Evolutionary conservation across 2,329 filamentous ascomycete species (phyloP).

Genomic region (Tolypocladium guangdongense): DNA sequence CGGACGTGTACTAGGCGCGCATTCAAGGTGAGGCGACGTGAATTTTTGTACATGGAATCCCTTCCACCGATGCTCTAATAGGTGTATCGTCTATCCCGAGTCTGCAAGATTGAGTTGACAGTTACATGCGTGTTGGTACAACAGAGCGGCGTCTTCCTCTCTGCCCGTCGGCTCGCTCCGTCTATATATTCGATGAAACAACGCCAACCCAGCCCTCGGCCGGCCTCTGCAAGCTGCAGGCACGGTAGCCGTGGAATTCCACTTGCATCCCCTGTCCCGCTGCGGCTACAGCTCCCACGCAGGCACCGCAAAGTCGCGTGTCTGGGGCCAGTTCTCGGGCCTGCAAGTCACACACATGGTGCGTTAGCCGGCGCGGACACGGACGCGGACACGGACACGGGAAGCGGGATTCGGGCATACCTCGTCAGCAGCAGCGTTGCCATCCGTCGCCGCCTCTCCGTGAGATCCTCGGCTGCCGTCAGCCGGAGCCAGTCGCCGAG

Average conservation of each 20-base stretch:
- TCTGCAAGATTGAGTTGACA: neutral
- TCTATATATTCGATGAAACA: neutral
- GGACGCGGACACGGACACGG: neutral
- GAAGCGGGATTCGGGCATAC: constrained; percentile 15
- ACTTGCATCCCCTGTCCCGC: neutral
- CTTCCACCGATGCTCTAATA: neutral
- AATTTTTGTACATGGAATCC: neutral
- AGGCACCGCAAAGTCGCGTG: constrained; percentile 29
- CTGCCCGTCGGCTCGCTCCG: neutral
- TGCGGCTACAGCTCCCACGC: constrained; percentile 26
- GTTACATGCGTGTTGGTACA: neutral
- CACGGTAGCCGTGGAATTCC: neutral
- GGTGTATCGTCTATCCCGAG: neutral
- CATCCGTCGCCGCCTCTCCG: constrained; percentile 26
- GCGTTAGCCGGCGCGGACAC: constrained; percentile 5
- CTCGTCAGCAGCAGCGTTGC: constrained; percentile 29
- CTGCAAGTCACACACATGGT: constrained; percentile 9
- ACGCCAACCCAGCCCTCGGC: neutral
- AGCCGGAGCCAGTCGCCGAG: constrained; percentile 38
- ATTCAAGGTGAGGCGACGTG: neutral
- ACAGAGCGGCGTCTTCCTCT: neutral
- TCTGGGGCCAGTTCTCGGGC: constrained; percentile 28
- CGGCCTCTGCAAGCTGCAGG: neutral
- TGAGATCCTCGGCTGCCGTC: constrained; percentile 25
- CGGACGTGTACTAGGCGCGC: neutral